Evolutionary conservation across 1,139 yeast genomes (phyloP).

Genomic region (Candida smagusa): DNA sequence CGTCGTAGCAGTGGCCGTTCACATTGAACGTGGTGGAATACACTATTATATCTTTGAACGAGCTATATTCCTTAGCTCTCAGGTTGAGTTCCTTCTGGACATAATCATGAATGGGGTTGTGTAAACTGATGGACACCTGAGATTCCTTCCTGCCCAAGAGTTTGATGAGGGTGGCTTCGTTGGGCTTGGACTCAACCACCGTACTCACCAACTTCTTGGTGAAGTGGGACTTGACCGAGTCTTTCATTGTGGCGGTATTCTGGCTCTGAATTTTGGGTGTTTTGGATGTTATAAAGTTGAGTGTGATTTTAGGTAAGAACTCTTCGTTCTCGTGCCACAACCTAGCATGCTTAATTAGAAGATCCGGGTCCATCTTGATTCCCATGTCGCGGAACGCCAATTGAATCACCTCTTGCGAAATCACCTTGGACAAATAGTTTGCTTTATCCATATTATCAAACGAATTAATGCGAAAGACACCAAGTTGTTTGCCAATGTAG

Average conservation of each 20-base stretch:
- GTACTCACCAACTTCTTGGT: conserved; percentile 45
- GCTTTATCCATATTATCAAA: conserved; percentile 66
- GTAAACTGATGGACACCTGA: conserved; percentile 46
- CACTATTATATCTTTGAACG: conserved; percentile 48
- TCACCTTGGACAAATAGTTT: conserved; percentile 53
- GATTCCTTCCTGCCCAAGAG: conserved; percentile 48
- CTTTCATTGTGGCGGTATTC: conserved; percentile 30
- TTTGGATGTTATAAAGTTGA: conserved; percentile 33
- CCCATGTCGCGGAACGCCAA: conserved; percentile 56
- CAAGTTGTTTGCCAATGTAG: conserved; percentile 64
- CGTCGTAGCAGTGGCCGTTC: conserved; percentile 55
- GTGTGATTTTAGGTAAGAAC: conserved; percentile 42
- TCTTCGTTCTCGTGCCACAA: conserved; percentile 63
- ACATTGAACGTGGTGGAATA: conserved; percentile 72
- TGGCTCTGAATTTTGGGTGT: conserved; percentile 28
- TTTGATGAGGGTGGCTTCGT: conserved; percentile 46
- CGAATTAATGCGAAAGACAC: conserved; percentile 63
- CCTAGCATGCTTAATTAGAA: conserved; percentile 50
- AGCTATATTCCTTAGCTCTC: conserved; percentile 47
- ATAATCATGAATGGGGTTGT: conserved; percentile 71
- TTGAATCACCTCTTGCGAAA: conserved; percentile 60
- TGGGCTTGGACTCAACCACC: conserved; percentile 40
- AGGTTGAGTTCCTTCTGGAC: conserved; percentile 54
- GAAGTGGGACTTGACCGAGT: conserved; percentile 42
- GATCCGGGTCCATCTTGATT: conserved; percentile 32